These are phyloP conservation scores for Fraxinus nigra DNA, from an alignment of 305 asterid genomes.

Conservation along the genomic window DNA sequence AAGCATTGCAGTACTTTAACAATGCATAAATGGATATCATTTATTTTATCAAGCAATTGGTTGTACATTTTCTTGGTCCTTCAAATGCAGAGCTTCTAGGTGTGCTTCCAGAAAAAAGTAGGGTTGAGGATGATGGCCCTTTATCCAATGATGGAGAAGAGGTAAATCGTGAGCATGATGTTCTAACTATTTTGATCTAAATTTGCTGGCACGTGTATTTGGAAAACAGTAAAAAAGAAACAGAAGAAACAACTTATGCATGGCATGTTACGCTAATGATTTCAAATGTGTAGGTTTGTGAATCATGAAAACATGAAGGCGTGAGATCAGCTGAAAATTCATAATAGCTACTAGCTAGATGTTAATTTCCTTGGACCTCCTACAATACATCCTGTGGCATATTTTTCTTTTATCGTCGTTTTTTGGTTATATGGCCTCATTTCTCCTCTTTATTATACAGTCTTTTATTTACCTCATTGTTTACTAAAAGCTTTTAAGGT, in stretches of 20 bases:
- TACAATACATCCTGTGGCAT: background rate
- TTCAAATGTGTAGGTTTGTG: background rate
- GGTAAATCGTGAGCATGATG: constrained; percentile 28
- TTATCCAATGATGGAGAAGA: constrained; percentile 61
- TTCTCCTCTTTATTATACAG: background rate
- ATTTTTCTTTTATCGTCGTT: background rate
- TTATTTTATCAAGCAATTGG: background rate
- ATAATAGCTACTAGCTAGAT: background rate
- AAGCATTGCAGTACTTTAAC: background rate
- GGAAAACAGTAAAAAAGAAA: background rate
- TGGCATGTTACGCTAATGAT: background rate
- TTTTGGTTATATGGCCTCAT: background rate
- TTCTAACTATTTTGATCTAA: background rate
- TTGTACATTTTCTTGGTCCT: background rate
- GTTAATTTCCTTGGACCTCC: background rate
- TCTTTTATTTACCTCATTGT: background rate
- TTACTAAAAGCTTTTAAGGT: background rate
- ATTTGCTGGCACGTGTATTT: background rate
- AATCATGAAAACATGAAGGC: background rate
- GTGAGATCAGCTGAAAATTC: background rate
- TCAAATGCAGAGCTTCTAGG: constrained; percentile 61
- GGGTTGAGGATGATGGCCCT: constrained; percentile 66
- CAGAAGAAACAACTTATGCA: background rate
- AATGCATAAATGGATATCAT: background rate
- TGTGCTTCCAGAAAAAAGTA: constrained; percentile 75